A percentile compares a stretch with the other conserved stretches of the same genome.
These are phyloP conservation scores for Fusarium phyllophilum DNA, from an alignment of 2,329 filamentous ascomycete species.

Conservation along the genomic window DNA sequence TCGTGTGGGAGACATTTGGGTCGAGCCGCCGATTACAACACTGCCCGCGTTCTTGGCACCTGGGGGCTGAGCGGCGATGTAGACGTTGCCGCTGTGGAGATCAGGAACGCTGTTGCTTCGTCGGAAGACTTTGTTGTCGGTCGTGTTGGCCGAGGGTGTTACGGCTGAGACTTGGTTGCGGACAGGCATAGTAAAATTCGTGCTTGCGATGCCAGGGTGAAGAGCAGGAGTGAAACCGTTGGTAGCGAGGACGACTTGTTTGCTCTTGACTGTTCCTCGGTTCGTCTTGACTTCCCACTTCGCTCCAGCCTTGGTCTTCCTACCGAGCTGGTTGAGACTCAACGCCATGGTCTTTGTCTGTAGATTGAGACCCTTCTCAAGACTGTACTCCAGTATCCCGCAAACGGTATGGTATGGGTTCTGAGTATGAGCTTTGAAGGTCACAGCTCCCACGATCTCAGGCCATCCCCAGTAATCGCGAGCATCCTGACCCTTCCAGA, in stretches of 20 bases:
- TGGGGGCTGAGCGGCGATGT: constrained; percentile 16
- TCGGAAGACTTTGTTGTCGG: neutral
- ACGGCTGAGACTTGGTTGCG: constrained; percentile 18
- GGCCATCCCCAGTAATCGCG: constrained; percentile 25
- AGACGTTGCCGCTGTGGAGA: constrained; percentile 18
- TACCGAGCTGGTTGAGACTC: constrained; percentile 9
- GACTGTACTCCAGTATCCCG: constrained; percentile 15
- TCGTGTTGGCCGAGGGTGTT: neutral
- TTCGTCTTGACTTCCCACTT: constrained; percentile 25
- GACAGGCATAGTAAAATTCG: constrained; percentile 26
- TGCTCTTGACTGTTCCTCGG: constrained; percentile 16
- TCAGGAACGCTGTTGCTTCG: constrained; percentile 12
- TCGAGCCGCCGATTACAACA: constrained; percentile 13
- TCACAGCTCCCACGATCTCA: constrained; percentile 12
- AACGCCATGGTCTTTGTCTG: constrained; percentile 29
- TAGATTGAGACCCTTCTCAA: constrained; percentile 12
- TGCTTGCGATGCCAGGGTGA: constrained; percentile 13
- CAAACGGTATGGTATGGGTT: constrained; percentile 24
- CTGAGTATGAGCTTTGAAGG: constrained; percentile 24
- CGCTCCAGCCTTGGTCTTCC: neutral
- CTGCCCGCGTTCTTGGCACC: constrained; percentile 12
- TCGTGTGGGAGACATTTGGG: constrained; percentile 15
- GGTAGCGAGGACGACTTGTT: constrained; percentile 22
- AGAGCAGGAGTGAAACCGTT: constrained; percentile 24
- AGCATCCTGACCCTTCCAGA: constrained; percentile 8